phyloP scores from a whole-genome alignment of 345 rosid genomes.

The Laguncularia racemosa region DNA sequence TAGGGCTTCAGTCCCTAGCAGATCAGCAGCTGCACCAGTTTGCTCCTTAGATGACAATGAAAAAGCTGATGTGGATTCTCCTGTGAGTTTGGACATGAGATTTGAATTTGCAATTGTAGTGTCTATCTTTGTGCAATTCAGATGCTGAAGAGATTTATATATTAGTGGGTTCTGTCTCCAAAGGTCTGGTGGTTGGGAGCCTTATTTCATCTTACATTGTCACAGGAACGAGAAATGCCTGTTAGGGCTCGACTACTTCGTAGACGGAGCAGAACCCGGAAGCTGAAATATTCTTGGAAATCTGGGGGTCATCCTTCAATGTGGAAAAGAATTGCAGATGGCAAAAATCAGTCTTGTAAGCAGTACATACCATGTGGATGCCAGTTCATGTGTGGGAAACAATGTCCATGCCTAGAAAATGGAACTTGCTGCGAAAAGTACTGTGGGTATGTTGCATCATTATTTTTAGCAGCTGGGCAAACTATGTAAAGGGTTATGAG shows the following conservation, averaged over 20 bases:
- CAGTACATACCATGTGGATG: slow-evolving; percentile 94
- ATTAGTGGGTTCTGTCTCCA: slow-evolving; percentile 5
- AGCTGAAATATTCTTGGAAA: slow-evolving; percentile 89
- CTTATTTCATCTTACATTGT: slow-evolving; percentile 10
- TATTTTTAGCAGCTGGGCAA: slow-evolving; percentile 5
- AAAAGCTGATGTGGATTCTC: slow-evolving; percentile 28
- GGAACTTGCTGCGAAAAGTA: slow-evolving; percentile 94
- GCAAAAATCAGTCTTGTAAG: slow-evolving; percentile 46
- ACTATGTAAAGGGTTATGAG: slow-evolving; percentile 4
- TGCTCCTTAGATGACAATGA: slow-evolving; percentile 53
- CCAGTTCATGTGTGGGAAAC: slow-evolving; percentile 69
- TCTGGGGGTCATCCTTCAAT: slow-evolving; percentile 71
- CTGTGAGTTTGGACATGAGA: slow-evolving; percentile 26
- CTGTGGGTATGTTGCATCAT: slow-evolving; percentile 66
- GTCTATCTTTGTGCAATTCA: too few species aligned
- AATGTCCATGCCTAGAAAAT: slow-evolving; percentile 59
- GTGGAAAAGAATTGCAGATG: slow-evolving; percentile 63
- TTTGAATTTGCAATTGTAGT: too few species aligned
- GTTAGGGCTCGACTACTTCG: slow-evolving; percentile 44
- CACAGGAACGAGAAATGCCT: slow-evolving; percentile 70
- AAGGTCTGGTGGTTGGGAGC: slow-evolving; percentile 7
- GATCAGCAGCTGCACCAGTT: slow-evolving; percentile 46
- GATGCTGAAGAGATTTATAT: too few species aligned
- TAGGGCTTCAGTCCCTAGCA: slow-evolving; percentile 48
- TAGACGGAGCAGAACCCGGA: slow-evolving; percentile 67